Evolutionary conservation across 1,284 basidiomycete species (phyloP), one percentile per base, ranked within the genome.

Genomic region (Melampsora abietis-canadensis): DNA sequence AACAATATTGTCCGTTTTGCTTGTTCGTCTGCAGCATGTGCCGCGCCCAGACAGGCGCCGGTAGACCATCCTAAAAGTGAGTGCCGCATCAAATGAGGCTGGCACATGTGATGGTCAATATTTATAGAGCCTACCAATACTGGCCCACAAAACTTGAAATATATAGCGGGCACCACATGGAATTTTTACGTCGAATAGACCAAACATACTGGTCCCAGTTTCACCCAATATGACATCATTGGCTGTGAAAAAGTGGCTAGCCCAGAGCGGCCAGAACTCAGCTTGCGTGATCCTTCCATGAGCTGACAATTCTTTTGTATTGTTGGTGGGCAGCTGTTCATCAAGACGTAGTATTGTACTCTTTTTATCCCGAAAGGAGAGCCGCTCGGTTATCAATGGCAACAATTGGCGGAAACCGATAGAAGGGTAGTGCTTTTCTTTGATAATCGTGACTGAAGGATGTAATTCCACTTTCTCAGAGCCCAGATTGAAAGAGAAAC

Each of bases 161-260:
- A 40, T 82, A 82, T 76, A 84, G 80, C 24, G 80, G 63, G 68
- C 69, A n/a, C 31, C 27, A n/a, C 40, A n/a, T 4, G 78, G 78
- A 19, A 80, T 74, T 15, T 66, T 59, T 7, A 76, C 78, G n/a
- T 79, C 76, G 2, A 79, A 27, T 74, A 76, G 76, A 6, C 77
- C 78, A n/a, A 78, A 80, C 12, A 63, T 66, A 48, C 77, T 78
- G 0, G 83, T 84, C 54, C 92, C 78, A 19, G 92, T 95, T 83
- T 95, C 92, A 0, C 90, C 87, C 65, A 95, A 83, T 77, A 95
- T 87, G 64, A 94, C 87, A 81, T 94, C 83, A 76, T 87, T 84
- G 40, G 87, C 83, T 77, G 84, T 83, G 84, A 97, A 91, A 85
- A 94, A 96, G 7, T 48, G 15, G 15, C 87, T 87, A 81, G 17